Base-by-base conservation (phyloP, 108 stramenopile genomes). In the Nannochloropsis oceanica region DNA sequence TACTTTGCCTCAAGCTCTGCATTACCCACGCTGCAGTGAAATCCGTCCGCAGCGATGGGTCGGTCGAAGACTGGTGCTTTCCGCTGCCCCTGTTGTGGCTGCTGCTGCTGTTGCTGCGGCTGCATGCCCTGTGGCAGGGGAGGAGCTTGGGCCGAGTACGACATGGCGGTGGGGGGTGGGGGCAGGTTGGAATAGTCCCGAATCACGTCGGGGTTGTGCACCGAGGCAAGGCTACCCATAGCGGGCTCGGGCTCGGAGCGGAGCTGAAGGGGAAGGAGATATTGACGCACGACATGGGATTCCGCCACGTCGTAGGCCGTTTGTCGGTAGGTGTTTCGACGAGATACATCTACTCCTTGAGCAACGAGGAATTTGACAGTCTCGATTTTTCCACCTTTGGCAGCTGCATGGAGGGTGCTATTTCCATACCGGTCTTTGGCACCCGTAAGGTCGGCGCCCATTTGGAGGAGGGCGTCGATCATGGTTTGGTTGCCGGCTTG, bases 271-370 rank as follows among this genome's bases (percentile, higher is more conserved):
- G 86, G 86, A 26, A 86, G 81, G 20, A 86, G 34, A 43, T 83
- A 86, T 27, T 86, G 86, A 8, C 86, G 82, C 20, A 86, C 86
- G 18, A 86, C 10, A 26, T 86, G 86, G 81, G n/a, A 83, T 24
- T 86, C 83, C 10, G 86, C 86, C 3, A 86, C 82, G 27, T 86
- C 86, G 24, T 86, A 86, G 25, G 86, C 80, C 13, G 86, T 50
- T 24, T 86, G 86, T 73, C 59, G 59, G 59, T 73, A 73, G 22
- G 59, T n/a, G 10, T 73, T 73, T 7, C 59, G 59, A n/a, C 59
- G 59, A 9, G 59, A 73, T n/a, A 73, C 59, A n/a, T 73, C 59
- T 73, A 73, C 18, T 73, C 59, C 59, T n/a, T 73, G 59, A n/a
- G 59, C 59, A 7, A 73, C 22, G 59, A 73, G 59, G n/a, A 73